Evolutionary conservation across 2,329 filamentous ascomycete species (phyloP), one percentile per base, ranked within the genome.

Genomic region (Lachnellula arida): DNA sequence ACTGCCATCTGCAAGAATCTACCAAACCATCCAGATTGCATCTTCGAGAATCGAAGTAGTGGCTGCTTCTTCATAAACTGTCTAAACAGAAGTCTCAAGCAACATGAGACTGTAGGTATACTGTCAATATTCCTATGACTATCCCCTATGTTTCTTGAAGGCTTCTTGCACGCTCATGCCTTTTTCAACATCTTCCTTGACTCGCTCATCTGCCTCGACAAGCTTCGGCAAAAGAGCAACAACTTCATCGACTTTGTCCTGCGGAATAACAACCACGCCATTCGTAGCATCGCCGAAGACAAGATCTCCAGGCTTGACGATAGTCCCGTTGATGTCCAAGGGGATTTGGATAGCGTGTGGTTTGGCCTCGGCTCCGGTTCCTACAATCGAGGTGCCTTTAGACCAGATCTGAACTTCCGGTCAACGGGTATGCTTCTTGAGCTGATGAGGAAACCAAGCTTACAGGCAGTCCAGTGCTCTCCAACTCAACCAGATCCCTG

Each of bases 251-350:
- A 90, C 68, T 64, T 82, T 80, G 35, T 77, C 78, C 48, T 74
- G 73, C 1, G 88, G 88, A 55, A 91, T 86, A 28, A 82, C 77
- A 12, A 89, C 86, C 1, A 87, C 81, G 0, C 86, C 88, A 60
- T 89, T 87, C n/a, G 75, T 73, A 4, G 82, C 78, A 68, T 91
- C 88, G 54, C 82, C 81, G 70, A 89, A 85, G 46, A 89, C 76
- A 39, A 91, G 77, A 69, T 91, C 88, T 7, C 87, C 85, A 69
- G 73, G 76, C 17, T 62, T 68, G 49, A 79, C 68, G 37, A 70
- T 58, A 43, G 74, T 73, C 42, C 75, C 76, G 46, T 75, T 71
- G 46, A 79, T 71, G 17, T 73, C 61, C 17, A 79, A 62, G 32
- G 76, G 70, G 15, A 78, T 72, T 62, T 79, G 72, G 25, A 77